Conservation (phyloP, 2,329 filamentous ascomycete species). For the Metarhizium rileyi region DNA sequence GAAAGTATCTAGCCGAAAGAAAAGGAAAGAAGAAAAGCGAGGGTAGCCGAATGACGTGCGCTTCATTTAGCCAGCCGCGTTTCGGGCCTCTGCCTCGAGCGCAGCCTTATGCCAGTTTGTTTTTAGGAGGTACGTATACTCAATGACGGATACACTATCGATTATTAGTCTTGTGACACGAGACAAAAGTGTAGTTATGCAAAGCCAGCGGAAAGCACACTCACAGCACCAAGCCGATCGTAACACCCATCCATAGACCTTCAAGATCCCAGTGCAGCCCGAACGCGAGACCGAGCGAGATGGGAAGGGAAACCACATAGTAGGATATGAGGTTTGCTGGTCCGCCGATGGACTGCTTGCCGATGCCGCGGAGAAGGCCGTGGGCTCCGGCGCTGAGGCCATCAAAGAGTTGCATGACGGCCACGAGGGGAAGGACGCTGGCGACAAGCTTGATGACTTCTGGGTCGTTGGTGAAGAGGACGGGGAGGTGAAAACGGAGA, state of each 20-base stretch:
- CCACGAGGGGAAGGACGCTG: conserved; percentile 65
- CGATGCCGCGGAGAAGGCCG: conserved; percentile 77
- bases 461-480: conserved; percentile 65
- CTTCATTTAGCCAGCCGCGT: conserved; percentile 30
- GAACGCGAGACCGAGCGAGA: conserved; percentile 72
- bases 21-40: conserved; percentile 5
- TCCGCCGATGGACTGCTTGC: conserved; percentile 80
- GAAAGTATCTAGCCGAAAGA: no score
- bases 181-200: neutral
- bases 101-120: conserved; percentile 46
- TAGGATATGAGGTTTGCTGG: conserved; percentile 82
- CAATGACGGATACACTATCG: conserved; percentile 38
- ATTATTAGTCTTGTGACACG: neutral
- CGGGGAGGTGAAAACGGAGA: conserved; percentile 64
- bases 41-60: neutral
- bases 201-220: conserved; percentile 16
- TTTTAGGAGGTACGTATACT: conserved; percentile 42
- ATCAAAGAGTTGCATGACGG: conserved; percentile 86
- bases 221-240: conserved; percentile 57
- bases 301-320: conserved; percentile 76
- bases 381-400: conserved; percentile 70
- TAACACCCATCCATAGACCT: conserved; percentile 75
- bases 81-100: conserved; percentile 41
- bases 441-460: conserved; percentile 62
- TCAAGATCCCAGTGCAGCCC: conserved; percentile 65